Evolutionary conservation across 768 basidiomycete species (phyloP), one percentile per base, ranked within the genome.

Genomic region (Boletus rufocinnamomeus): DNA sequence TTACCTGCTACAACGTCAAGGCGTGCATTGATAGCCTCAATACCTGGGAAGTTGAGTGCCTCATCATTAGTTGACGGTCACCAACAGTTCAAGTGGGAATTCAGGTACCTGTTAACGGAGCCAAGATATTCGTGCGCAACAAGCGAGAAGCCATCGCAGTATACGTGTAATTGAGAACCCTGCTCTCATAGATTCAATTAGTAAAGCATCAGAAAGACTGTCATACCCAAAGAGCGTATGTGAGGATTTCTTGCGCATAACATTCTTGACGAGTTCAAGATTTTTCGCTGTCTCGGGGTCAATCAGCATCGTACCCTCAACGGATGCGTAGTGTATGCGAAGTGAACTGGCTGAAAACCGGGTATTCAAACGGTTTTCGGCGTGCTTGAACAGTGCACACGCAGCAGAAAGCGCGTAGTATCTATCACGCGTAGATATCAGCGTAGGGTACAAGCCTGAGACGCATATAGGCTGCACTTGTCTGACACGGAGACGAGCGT

Each of bases 231-330:
- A 91, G 0, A 97, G 76, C 0, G 91, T 92, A 71, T 92, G 85
- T 2, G 77, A 67, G 0, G 86, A 88, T 70, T 85, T 91, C 64
- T 83, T 85, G 47, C 75, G 76, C 6, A 84, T 69, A 66, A 85
- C 80, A 68, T 95, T 98, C 10, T 79, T 83, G 17, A 96, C 89
- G 2, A 99, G 79, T 68, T 99, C 97, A 7, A 99, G 81, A 69
- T 96, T 95, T 43, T 83, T 83, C 3, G 86, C 91, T 0, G 91
- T 94, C 60, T 95, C 95, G 0, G 86, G 81, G 68, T 98, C 97
- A 62, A 99, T 89, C 82, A 97, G 82, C 89, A 98, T 91, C 0
- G 93, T 95, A 0, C 95, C 95, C 69, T 95, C 91, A 0, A 91
- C 86, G 2, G 90, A 84, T 1, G 84, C 77, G 66, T 89, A 95